Base-by-base conservation (phyloP, 2,329 filamentous ascomycete genomes). In the Aspergillus vadensis region DNA sequence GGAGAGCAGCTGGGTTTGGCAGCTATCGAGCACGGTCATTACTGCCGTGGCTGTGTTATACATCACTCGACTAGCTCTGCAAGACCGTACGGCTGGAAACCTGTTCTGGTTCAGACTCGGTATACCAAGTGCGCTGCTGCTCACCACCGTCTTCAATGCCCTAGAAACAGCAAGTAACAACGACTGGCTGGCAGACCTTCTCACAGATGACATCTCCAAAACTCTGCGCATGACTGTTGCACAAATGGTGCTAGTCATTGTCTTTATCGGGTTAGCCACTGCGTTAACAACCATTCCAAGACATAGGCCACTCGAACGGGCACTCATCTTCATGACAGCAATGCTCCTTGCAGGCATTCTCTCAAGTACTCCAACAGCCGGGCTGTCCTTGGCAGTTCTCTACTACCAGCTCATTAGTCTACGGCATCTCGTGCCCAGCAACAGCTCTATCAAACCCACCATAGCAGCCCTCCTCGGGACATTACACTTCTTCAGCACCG, bases 401-500 rank as follows among this genome's bases (percentile, higher is more conserved):
- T 90, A 92, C 68, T 70, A 85, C 21, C 83, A 92, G 7, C 87
- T 89, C 15, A 72, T 91, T 21, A 76, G 86, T 27, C 82, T 97
- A 3, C 93, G 78, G 47, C 76, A 86, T 0, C 86, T 87, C 23
- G 81, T 85, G 51, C 88, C 87, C 44, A 15, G 10, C 6, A 77
- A 75, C 62, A 74, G 72, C 1, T 83, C 91, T 4, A 89, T 97
- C 68, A 93, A 92, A 0, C 92, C 95, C 21, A 81, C 94, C 48
- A 83, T 95, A 63, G 85, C 98, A n/a, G 94, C 88, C 9, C 79
- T 98, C 14, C 85, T 99, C 0, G 95, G 92, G 61, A 91, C 90
- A 70, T 96, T 93, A 76, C 88, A 97, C 81, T 98, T 89, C 82
- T 99, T 98, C 86, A 96, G 95, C 73, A 99, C 94, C 0, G 94